Percentiles rank a stretch among this genome's conserved stretches.
Conservation (phyloP, 2,329 filamentous ascomycete species). For the Diaporthe humulicola region DNA sequence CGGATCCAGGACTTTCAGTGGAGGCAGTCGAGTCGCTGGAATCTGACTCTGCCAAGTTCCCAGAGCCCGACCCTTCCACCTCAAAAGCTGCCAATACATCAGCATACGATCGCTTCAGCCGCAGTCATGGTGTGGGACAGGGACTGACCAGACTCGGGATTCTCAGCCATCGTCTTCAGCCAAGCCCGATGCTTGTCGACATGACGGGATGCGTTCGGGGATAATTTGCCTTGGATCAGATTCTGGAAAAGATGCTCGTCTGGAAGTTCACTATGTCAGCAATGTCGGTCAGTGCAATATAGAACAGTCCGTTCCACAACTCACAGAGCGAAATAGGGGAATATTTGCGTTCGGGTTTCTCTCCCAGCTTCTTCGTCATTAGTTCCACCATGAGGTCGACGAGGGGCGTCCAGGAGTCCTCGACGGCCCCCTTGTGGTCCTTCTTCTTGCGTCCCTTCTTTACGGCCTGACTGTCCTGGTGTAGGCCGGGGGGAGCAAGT, state of each 20-base stretch:
- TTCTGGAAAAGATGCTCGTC: slow-evolving; percentile 53
- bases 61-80: neutral
- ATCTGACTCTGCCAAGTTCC: neutral
- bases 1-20: too few species aligned
- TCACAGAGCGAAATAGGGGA: slow-evolving; percentile 47
- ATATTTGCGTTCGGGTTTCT: slow-evolving; percentile 44
- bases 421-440: too few species aligned
- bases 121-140: neutral
- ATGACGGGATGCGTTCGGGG: slow-evolving; percentile 41
- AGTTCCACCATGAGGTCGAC: neutral
- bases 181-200: neutral
- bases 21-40: neutral
- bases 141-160: neutral
- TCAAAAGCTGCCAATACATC: neutral
- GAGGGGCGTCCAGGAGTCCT: slow-evolving; percentile 38
- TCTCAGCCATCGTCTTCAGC: neutral
- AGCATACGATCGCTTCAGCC: neutral
- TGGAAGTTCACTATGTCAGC: slow-evolving; percentile 29
- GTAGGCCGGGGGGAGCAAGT: neutral
- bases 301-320: slow-evolving; percentile 34
- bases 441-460: slow-evolving; percentile 62
- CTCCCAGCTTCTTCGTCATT: slow-evolving; percentile 39
- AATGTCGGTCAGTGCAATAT: slow-evolving; percentile 12
- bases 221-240: slow-evolving; percentile 42
- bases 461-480: neutral